Evolutionary conservation across 2,329 filamentous ascomycete species (phyloP), one percentile per base, ranked within the genome.

Genomic region (Colletotrichum truncatum): DNA sequence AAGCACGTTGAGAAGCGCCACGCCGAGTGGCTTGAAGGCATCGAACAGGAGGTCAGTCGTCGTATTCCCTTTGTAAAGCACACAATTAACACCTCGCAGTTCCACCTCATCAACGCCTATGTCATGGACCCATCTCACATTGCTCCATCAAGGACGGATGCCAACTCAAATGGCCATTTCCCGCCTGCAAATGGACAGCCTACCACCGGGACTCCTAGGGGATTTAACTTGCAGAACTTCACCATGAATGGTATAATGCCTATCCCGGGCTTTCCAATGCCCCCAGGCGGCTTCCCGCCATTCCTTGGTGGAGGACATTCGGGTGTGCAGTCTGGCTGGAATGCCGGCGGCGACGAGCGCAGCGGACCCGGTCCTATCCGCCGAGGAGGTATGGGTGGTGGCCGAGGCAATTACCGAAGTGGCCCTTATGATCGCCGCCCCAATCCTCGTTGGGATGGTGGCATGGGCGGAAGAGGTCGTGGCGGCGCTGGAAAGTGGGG

Each of bases 1-100:
- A 99, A 99, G 83, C 96, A 99, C 73, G 91, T 98, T 14, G 95
- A 98, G 80, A 99, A 99, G 82, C 90, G 97, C 63, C 96, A 99
- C 76, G 77, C 87, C 0, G 95, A 98, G 57, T 99, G 94, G 92
- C 86, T 92, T 45, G 91, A 94, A 32, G 87, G 83, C 56, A 82
- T 98, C 69, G 91, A 91, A 76, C 89, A 91, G 75, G 95, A 98
- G 82, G 94, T 97, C 84, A 83, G 89, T 83, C 28, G 41, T 53
- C 3, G 58, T 30, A n/a, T 21, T 67, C 38, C 12, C 45, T 6
- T 14, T n/a, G 9, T 14, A 9, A 18, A 18, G 11, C 4, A 39
- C 16, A 10, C 18, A 26, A 63, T 79, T 84, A 75, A 84, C 69
- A 38, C 21, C 30, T 41, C 32, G 21, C 73, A 97, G 93, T 90